phyloP scores from a whole-genome alignment of 2,329 filamentous ascomycete genomes.

The Neopestalotiopsis clavispora region DNA sequence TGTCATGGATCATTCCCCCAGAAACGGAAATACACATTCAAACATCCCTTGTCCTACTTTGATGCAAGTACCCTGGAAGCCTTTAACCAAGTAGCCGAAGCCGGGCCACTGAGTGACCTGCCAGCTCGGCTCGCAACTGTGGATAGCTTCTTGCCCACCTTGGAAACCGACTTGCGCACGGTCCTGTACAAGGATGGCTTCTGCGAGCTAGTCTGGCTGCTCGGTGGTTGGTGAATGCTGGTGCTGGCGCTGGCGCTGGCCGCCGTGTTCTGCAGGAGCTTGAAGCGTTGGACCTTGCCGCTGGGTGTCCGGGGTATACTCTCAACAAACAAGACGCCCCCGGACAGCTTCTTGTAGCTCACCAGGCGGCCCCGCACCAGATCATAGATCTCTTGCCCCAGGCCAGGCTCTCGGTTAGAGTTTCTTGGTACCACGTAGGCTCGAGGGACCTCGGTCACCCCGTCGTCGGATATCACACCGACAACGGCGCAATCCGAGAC shows the following conservation, averaged over 20 bases:
- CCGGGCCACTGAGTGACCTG: background rate
- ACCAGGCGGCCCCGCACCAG: constrained; percentile 11
- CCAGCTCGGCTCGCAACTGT: constrained; percentile 2
- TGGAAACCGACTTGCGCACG: constrained; percentile 3
- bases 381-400: constrained; percentile 5
- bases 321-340: constrained; percentile 12
- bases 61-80: background rate
- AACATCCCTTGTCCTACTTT: background rate
- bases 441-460: constrained; percentile 9
- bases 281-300: constrained; percentile 14
- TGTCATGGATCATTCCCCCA: background rate
- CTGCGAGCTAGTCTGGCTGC: background rate
- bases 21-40: background rate
- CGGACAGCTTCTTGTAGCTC: constrained; percentile 13
- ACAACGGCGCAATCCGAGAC: constrained; percentile 10
- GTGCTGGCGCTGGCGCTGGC: background rate
- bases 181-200: background rate
- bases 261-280: constrained; percentile 5
- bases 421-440: constrained; percentile 5
- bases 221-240: background rate
- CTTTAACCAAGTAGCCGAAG: constrained; percentile 6
- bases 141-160: background rate
- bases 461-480: background rate
- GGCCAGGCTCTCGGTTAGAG: background rate
- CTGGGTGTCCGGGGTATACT: constrained; percentile 11